Conservation (phyloP, 2,329 filamentous ascomycete genomes). For the Dendrostoma leiphaemia region DNA sequence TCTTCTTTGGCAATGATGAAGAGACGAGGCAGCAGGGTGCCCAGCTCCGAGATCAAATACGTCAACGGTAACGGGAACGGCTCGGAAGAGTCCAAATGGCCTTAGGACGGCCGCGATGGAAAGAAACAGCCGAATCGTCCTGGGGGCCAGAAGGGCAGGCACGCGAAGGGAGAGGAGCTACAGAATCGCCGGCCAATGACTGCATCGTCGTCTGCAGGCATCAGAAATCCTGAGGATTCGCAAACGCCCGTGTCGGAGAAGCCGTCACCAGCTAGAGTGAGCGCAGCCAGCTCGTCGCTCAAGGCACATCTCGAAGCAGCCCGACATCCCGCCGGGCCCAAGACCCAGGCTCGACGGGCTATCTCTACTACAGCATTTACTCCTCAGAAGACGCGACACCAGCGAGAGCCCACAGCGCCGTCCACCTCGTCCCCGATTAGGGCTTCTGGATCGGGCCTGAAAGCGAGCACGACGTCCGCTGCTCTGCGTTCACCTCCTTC, state of each 20-base stretch:
- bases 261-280: not conserved
- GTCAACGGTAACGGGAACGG: slow-evolving; percentile 8
- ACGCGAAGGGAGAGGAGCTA: not conserved
- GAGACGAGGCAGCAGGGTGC: slow-evolving; percentile 16
- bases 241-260: not conserved
- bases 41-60: slow-evolving; percentile 16
- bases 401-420: not conserved
- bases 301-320: slow-evolving; percentile 14
- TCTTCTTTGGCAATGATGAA: slow-evolving; percentile 13
- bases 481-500: not conserved
- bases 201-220: not conserved
- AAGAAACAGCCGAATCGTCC: not conserved
- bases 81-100: slow-evolving; percentile 18
- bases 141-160: not conserved
- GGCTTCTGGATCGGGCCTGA: not conserved
- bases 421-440: not conserved
- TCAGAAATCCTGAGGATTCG: not conserved
- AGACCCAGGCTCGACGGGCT: not conserved
- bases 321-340: not conserved
- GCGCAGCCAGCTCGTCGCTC: slow-evolving; percentile 1
- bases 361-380: not conserved
- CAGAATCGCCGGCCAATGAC: not conserved
- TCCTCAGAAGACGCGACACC: not conserved
- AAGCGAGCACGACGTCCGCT: not conserved
- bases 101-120: slow-evolving; percentile 12